phyloP scores from a whole-genome alignment of 208 protist species.

The Tritrichomonas musculus region DNA sequence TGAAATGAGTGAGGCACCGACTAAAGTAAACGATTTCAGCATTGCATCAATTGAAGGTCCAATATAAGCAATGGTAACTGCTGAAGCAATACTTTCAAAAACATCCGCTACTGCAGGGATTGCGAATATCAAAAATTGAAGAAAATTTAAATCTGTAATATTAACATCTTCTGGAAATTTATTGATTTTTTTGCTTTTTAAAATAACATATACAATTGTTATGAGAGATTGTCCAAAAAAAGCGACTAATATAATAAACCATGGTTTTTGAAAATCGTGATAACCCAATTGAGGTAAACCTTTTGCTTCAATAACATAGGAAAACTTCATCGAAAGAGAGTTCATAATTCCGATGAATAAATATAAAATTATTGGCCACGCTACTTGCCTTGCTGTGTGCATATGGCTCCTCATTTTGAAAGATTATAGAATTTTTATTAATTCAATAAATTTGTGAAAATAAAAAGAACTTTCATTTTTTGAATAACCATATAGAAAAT shows the following conservation, averaged over 20 bases:
- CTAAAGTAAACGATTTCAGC: neutral
- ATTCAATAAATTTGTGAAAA: too few species aligned
- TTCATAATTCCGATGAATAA: too few species aligned
- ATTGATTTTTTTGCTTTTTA: neutral
- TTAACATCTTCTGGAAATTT: neutral
- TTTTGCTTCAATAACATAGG: too few species aligned
- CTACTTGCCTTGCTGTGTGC: too few species aligned
- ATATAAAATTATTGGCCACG: too few species aligned
- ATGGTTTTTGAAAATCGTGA: neutral
- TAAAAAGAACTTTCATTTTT: too few species aligned
- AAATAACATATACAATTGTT: neutral
- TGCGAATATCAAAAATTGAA: neutral
- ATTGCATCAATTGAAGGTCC: neutral
- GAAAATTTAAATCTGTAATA: neutral
- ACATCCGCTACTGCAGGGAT: neutral
- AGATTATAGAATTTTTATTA: too few species aligned
- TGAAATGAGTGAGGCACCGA: neutral
- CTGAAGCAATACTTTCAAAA: neutral
- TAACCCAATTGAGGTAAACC: neutral
- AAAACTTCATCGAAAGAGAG: too few species aligned
- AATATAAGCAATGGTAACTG: neutral
- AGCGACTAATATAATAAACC: neutral
- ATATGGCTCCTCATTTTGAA: too few species aligned
- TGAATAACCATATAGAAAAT: too few species aligned
- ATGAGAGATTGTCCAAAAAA: neutral